These are phyloP conservation scores for Mucor piriformis DNA, from an alignment of 371 early-diverging fungal genomes.

Conservation along the genomic window DNA sequence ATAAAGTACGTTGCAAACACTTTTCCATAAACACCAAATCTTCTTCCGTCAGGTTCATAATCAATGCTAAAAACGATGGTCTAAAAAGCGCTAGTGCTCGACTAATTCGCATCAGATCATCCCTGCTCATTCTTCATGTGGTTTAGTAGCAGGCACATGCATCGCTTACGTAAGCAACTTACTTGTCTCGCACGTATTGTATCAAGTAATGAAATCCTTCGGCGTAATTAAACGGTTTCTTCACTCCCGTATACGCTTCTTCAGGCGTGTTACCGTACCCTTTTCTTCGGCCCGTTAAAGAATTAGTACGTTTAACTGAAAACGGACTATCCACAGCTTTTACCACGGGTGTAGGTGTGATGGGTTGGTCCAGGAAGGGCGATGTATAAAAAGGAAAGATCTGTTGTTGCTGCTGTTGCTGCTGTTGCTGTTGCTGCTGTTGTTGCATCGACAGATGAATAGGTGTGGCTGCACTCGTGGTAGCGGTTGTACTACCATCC, in stretches of 20 bases:
- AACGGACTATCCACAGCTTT: neutral
- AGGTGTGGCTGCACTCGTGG: neutral
- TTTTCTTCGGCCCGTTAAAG: constrained; percentile 31
- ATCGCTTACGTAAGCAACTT: no score
- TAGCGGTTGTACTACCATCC: constrained; percentile 10
- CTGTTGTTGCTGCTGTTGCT: neutral
- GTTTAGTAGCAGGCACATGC: no score
- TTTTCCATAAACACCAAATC: constrained; percentile 92
- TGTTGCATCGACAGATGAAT: constrained; percentile 13
- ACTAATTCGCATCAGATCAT: constrained; percentile 85
- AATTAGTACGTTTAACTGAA: neutral
- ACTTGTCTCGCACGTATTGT: constrained; percentile 77
- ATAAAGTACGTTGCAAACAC: constrained; percentile 81
- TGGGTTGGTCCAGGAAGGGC: neutral
- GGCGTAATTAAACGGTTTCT: constrained; percentile 81
- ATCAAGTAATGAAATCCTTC: constrained; percentile 89
- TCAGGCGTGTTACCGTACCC: constrained; percentile 50
- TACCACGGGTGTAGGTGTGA: neutral
- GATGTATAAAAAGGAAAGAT: neutral
- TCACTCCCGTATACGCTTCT: constrained; percentile 76
- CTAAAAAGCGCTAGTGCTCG: constrained; percentile 86
- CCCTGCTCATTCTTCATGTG: constrained; percentile 75
- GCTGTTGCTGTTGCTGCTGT: neutral
- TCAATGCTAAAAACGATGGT: constrained; percentile 87
- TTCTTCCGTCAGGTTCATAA: constrained; percentile 89